phyloP scores from a whole-genome alignment of 352 stramenopile genomes.

The Phytophthora tubulina region DNA sequence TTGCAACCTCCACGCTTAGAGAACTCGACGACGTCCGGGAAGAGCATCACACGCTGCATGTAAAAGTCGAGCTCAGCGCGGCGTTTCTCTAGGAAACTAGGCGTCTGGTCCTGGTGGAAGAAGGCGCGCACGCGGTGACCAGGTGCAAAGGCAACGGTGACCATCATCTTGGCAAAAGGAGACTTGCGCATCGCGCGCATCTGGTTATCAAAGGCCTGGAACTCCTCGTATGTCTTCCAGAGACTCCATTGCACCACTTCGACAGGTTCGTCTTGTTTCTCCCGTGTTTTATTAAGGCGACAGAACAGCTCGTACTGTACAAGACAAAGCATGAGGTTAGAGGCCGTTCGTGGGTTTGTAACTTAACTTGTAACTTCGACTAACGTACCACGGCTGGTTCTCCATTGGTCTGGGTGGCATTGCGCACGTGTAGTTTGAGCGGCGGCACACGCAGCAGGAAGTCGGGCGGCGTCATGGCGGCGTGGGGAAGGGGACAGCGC shows the following conservation, averaged over 20 bases:
- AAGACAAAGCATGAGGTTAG: conserved; percentile 3
- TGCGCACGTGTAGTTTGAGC: conserved; percentile 72
- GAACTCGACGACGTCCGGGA: conserved; percentile 77
- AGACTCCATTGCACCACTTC: conserved; percentile 73
- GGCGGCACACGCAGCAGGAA: conserved; percentile 56
- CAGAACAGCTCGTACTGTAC: conserved; percentile 68
- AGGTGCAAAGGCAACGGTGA: conserved; percentile 80
- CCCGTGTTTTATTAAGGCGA: conserved; percentile 47
- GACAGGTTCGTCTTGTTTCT: conserved; percentile 51
- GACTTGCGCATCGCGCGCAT: conserved; percentile 65
- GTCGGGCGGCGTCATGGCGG: conserved; percentile 49
- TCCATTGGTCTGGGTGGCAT: conserved; percentile 62
- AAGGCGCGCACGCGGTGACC: conserved; percentile 75
- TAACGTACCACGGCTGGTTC: conserved; percentile 62
- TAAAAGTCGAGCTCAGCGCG: conserved; percentile 86
- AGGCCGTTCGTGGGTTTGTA: conserved; percentile 4
- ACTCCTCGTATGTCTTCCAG: conserved; percentile 86
- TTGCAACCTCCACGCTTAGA: conserved; percentile 56
- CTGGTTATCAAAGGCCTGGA: conserved; percentile 73
- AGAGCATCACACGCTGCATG: conserved; percentile 84
- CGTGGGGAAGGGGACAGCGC: neutral
- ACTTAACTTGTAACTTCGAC: neutral
- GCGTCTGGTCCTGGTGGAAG: conserved; percentile 78
- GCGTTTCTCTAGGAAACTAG: conserved; percentile 78
- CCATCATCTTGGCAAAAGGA: conserved; percentile 84